A percentile compares a stretch with the other conserved stretches of the same genome.
These are phyloP conservation scores for Beauveria pseudobassiana DNA, from an alignment of 2,329 filamentous ascomycete species.

Conservation along the genomic window DNA sequence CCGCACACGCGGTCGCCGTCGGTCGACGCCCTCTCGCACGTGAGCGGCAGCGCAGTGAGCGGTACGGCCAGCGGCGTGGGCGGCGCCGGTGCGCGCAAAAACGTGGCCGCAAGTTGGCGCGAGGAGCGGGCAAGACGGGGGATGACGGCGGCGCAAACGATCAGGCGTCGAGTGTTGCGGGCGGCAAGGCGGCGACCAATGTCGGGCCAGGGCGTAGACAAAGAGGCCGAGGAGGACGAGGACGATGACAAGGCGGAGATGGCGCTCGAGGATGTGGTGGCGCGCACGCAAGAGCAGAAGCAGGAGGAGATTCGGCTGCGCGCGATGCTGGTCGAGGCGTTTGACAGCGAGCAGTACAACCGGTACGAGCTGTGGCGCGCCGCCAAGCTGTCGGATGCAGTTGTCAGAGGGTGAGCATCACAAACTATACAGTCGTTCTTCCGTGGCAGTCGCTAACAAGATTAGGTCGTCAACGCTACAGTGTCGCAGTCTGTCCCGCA, in stretches of 20 bases:
- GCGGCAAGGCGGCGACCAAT: conserved; percentile 33
- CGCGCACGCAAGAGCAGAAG: conserved; percentile 60
- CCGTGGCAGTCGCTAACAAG: neutral
- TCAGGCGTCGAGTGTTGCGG: conserved; percentile 36
- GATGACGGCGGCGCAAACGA: conserved; percentile 28
- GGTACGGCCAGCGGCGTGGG: conserved; percentile 27
- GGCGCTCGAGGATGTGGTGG: conserved; percentile 50
- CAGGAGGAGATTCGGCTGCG: conserved; percentile 50
- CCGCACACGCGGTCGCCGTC: conserved; percentile 58
- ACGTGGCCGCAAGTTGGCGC: conserved; percentile 46
- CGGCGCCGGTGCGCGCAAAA: conserved; percentile 45
- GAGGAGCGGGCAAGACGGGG: conserved; percentile 45
- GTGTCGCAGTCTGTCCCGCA: conserved; percentile 71
- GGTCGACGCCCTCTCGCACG: conserved; percentile 51
- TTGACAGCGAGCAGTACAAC: conserved; percentile 59
- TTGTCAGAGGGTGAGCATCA: conserved; percentile 52
- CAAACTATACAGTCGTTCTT: too few species aligned
- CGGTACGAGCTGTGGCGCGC: conserved; percentile 66
- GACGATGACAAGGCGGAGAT: conserved; percentile 50
- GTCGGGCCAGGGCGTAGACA: conserved; percentile 37
- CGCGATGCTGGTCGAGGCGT: conserved; percentile 55
- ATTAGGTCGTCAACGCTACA: conserved; percentile 67
- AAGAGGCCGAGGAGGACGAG: conserved; percentile 45
- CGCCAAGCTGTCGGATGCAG: conserved; percentile 59
- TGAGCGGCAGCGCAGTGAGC: conserved; percentile 54